Base-by-base conservation (phyloP, 768 basidiomycete species). In the Boletus vermiculosoides region DNA sequence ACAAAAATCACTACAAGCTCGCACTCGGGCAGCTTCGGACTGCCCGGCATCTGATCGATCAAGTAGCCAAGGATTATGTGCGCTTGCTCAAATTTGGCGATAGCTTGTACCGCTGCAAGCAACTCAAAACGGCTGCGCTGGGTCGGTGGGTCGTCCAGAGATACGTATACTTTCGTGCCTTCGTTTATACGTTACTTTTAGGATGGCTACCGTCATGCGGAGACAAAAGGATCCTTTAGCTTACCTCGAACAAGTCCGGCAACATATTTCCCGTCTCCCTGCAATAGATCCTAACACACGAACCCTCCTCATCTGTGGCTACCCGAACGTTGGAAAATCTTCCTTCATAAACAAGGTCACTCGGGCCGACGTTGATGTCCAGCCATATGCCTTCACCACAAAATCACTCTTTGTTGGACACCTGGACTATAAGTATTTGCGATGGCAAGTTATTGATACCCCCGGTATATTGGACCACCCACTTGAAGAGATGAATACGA, bases 321-420 rank as follows among this genome's bases (percentile, higher is more conserved):
- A 98, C 76, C 97, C 97, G 18, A 99, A 99, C 71, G 97, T 99
- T 70, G 97, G 97, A 55, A 99, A 99, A 77, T 97, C 94, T 15
- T 96, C 94, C 23, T 99, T 99, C 75, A 94, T 99, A 66, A 99
- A 99, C 86, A 98, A 98, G 76, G 93, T 99, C 69, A 98, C 97
- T 22, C 88, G 97, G 50, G 97, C 96, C 50, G 97, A 99, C 70
- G 97, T 99, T 66, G 97, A 99, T 71, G 97, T 99, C 31, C 96
- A 99, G 74, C 96, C 96, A 37, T 99, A 98, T 70, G 97, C 97
- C 1, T 99, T 99, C 79, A 99, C 97, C 45, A 99, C 97, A 31
- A 98, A 98, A 75, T 94, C 92, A 0, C 88, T 99, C 51, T 98
- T 98, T 70, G 92, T 99, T 66, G 97, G 97, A 1, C 97, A 99